These are phyloP conservation scores for Purpureocillium lavendulum DNA, from an alignment of 2,329 filamentous ascomycete genomes.

Conservation along the genomic window DNA sequence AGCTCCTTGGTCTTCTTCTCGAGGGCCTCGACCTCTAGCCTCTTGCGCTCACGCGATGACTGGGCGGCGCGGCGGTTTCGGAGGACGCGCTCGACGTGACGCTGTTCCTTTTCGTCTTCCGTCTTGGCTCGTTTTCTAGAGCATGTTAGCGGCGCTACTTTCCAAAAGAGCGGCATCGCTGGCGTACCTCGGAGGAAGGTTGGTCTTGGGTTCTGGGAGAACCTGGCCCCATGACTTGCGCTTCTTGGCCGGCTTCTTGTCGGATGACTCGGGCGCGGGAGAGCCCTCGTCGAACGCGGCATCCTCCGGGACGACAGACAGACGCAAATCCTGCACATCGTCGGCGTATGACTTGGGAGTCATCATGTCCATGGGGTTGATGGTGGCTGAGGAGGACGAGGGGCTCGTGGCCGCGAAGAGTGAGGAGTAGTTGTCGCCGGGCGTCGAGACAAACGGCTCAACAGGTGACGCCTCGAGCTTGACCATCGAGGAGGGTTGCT, in stretches of 20 bases:
- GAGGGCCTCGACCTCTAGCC: slow-evolving; percentile 77
- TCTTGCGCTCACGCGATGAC: slow-evolving; percentile 91
- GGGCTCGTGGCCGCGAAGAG: slow-evolving; percentile 33
- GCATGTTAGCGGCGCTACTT: slow-evolving; percentile 15
- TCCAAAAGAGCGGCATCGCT: not conserved
- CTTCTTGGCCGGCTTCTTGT: slow-evolving; percentile 81
- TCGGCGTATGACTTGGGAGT: slow-evolving; percentile 33
- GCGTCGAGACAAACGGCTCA: slow-evolving; percentile 45
- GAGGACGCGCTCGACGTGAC: slow-evolving; percentile 92
- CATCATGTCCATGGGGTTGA: slow-evolving; percentile 41
- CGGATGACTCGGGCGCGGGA: slow-evolving; percentile 19
- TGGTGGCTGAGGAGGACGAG: slow-evolving; percentile 19
- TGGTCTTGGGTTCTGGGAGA: slow-evolving; percentile 92
- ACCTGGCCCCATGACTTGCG: slow-evolving; percentile 98
- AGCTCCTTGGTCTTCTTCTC: slow-evolving; percentile 68
- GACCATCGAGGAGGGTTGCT: slow-evolving; percentile 32
- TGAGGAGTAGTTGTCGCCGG: slow-evolving; percentile 39
- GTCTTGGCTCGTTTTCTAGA: slow-evolving; percentile 92
- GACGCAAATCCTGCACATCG: slow-evolving; percentile 16
- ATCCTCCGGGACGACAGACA: slow-evolving; percentile 15
- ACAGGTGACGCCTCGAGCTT: slow-evolving; percentile 47
- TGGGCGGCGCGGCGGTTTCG: slow-evolving; percentile 93
- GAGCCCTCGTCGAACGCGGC: slow-evolving; percentile 2
- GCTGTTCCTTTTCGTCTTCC: slow-evolving; percentile 97
- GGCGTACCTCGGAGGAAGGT: slow-evolving; percentile 75